Evolutionary conservation across 164 flowering plant genomes (phyloP), one percentile per base, ranked within the genome.

Genomic region (Platanus orientalis): DNA sequence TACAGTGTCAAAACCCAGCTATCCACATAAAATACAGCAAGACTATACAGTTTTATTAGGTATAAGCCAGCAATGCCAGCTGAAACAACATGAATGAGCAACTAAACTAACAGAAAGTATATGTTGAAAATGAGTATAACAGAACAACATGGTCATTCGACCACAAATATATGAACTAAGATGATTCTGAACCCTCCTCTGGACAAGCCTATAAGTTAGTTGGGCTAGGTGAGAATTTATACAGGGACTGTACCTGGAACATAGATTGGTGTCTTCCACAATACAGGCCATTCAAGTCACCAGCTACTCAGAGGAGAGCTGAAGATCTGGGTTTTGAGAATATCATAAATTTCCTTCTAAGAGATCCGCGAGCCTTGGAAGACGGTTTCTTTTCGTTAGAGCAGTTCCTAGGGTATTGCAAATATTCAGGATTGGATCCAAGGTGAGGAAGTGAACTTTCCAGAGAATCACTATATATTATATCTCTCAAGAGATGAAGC

Each of bases 401-500:
- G 29, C n/a, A 20, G 57, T 56, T 54, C 50, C 64, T 28, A 4
- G 61, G 21, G 26, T 48, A 60, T 40, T 23, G 42, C 51, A 70
- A 6, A 11, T 61, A 39, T 39, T 54, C 73, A 30, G 60, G 24
- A 50, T 56, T 67, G 32, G 71, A 21, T 24, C 12, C 72, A 26
- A 42, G 23, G 32, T 52, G 54, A 25, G 70, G 36, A 24, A 4
- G 44, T 36, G 73, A 30, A 47, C 32, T 60, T 47, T 76, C 82
- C 55, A 63, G 67, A 55, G 42, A 58, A 57, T 74, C 68, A 21
- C 12, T 63, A 27, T 40, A 44, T 20, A 64, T 48, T 9, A 71
- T 40, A 55, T 81, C 86, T 65, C 81, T 75, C 62, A 90, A 71
- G 11, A 78, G 72, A 36, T 79, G 74, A 30, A 87, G 88, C 73